Percentiles rank a stretch among this genome's conserved stretches.
Conservation (phyloP, 2,329 filamentous ascomycete genomes). For the Monilinia fructicola region DNA sequence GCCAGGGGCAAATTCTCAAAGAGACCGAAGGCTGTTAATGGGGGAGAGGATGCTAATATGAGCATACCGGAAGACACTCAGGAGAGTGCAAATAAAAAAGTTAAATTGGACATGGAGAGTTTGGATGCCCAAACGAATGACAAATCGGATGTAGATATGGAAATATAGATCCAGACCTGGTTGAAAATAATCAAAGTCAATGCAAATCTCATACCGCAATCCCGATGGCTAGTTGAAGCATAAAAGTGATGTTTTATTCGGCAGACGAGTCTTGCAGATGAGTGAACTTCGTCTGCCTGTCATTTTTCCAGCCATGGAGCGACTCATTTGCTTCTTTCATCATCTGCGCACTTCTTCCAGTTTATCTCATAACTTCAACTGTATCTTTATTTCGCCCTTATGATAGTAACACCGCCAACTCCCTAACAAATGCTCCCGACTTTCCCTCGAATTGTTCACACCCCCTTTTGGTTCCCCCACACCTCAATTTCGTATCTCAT, state of each 20-base stretch:
- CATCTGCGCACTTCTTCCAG: neutral
- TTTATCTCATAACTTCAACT: neutral
- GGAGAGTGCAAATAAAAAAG: slow-evolving; percentile 22
- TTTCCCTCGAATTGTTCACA: neutral
- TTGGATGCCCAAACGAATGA: slow-evolving; percentile 19
- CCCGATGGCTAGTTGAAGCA: neutral
- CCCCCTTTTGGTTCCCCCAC: neutral
- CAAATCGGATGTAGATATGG: slow-evolving; percentile 20
- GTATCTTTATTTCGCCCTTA: neutral
- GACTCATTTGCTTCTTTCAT: neutral
- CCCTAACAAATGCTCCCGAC: slow-evolving; percentile 15
- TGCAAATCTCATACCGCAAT: slow-evolving; percentile 1
- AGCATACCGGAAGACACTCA: slow-evolving; percentile 3
- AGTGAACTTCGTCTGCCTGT: neutral
- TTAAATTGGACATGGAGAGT: slow-evolving; percentile 16
- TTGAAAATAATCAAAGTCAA: neutral
- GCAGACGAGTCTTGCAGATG: neutral
- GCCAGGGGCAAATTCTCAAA: slow-evolving; percentile 70
- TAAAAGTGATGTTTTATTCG: neutral
- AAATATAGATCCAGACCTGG: slow-evolving; percentile 5
- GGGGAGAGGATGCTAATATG: slow-evolving; percentile 17
- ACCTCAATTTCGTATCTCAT: neutral
- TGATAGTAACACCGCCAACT: slow-evolving; percentile 15
- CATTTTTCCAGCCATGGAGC: neutral
- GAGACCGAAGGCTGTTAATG: slow-evolving; percentile 29